phyloP scores from a whole-genome alignment of 2,329 filamentous ascomycete species.

The Cladophialophora yegresii region DNA sequence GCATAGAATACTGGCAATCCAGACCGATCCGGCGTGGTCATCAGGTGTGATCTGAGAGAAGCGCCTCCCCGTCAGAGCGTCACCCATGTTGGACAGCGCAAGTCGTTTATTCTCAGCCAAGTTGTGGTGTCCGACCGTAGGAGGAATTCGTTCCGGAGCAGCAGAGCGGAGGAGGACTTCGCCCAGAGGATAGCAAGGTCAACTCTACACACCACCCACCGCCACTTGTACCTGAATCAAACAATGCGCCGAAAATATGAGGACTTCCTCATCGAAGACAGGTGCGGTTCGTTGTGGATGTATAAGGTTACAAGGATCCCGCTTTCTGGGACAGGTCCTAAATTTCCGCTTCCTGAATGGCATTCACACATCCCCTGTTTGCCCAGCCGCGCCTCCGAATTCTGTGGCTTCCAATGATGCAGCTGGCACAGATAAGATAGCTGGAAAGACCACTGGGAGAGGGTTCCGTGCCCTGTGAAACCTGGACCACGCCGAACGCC shows the following conservation, averaged over 20 bases:
- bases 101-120: not conserved
- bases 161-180: not conserved
- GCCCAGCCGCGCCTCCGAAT: not conserved
- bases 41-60: slow-evolving; percentile 32
- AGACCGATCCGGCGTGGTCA: slow-evolving; percentile 32
- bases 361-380: not conserved
- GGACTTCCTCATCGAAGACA: not conserved
- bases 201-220: not conserved
- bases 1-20: slow-evolving; percentile 32
- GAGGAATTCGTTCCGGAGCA: not conserved
- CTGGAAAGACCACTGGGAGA: not conserved
- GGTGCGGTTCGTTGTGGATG: not conserved
- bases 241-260: not conserved
- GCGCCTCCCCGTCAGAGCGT: slow-evolving; percentile 14
- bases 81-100: slow-evolving; percentile 13
- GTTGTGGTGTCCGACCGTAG: not conserved
- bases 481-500: not conserved
- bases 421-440: not conserved
- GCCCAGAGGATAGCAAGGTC: not conserved
- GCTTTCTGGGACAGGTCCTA: not conserved
- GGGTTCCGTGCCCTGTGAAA: not conserved
- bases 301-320: not conserved
- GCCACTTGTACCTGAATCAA: not conserved
- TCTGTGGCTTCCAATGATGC: slow-evolving; percentile 1
- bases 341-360: not conserved